Evolutionary conservation across 2,329 filamentous ascomycete genomes (phyloP), one percentile per base, ranked within the genome.

Genomic region (Cladosporium colombiae): DNA sequence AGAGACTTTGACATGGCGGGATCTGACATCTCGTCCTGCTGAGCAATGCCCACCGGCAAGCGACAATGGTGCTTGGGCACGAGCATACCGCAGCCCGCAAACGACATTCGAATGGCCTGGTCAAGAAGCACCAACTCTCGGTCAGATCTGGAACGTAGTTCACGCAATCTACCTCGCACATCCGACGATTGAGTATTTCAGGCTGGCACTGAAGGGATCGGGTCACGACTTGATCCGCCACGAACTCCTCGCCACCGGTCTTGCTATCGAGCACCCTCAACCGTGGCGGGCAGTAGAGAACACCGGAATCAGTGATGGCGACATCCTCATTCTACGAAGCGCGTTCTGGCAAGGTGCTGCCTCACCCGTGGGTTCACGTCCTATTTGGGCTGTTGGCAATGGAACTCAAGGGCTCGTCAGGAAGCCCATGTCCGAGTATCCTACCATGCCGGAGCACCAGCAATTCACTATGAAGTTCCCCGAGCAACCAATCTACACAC

Each of bases 401-500:
- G 70, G 70, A 16, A 73, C 68, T 13, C 65, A 72, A 58, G 57
- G 60, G 10, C 56, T 63, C 4, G 65, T 70, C 16, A 66, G 72
- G 11, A 64, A 68, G 31, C 50, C 67, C 68, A 57, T 73, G 50
- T 67, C 70, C 73, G 69, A 75, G 2, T 82, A 80, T 37, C 81
- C 81, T 2, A 61, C 76, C 2, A 77, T 81, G 66, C 79, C 81
- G 5, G 76, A 78, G 59, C 76, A 78, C 61, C 78, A 78, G 68
- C 78, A 81, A 29, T 78, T 84, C 67, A 83, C 81, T 3, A 85
- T 81, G 40, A 77, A 78, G 56, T 82, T 81, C 62, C 80, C 80
- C 14, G 75, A 79, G 5, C 74, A 82, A 64, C 80, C 79, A 5
- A 78, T 85, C 13, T 86, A 90, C 75, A 82, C 86, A 13, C 88